A percentile compares a stretch with the other conserved stretches of the same genome.
phyloP scores from a whole-genome alignment of 2,329 filamentous ascomycete species.

The Paecilomyces fulvus region DNA sequence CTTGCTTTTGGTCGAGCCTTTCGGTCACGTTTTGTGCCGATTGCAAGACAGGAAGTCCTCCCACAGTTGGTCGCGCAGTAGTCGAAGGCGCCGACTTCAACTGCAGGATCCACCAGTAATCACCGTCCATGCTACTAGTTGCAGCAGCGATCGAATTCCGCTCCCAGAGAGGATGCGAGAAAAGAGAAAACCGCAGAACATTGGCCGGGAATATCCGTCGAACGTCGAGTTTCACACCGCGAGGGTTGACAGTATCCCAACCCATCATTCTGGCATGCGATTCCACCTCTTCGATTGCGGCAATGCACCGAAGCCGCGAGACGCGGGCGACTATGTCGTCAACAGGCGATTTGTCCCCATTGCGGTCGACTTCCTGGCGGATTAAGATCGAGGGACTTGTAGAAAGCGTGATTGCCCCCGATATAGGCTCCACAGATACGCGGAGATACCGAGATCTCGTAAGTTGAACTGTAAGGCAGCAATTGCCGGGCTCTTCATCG shows the following conservation, averaged over 20 bases:
- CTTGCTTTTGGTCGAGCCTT: slow-evolving; percentile 13
- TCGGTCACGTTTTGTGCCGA: slow-evolving; percentile 22
- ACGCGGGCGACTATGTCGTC: slow-evolving; percentile 33
- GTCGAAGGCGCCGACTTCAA: slow-evolving; percentile 14
- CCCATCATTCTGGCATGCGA: slow-evolving; percentile 26
- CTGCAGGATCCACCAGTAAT: slow-evolving; percentile 67
- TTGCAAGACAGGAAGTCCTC: slow-evolving; percentile 11
- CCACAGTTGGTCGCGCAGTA: slow-evolving; percentile 4
- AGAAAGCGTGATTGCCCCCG: slow-evolving; percentile 64
- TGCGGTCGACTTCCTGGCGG: slow-evolving; percentile 57
- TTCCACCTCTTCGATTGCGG: slow-evolving; percentile 33
- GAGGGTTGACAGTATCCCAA: slow-evolving; percentile 30
- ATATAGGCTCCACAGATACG: slow-evolving; percentile 66
- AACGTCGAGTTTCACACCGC: slow-evolving; percentile 36
- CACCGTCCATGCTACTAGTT: slow-evolving; percentile 61
- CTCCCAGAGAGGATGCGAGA: slow-evolving; percentile 64
- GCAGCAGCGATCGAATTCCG: slow-evolving; percentile 64
- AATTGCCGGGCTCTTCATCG: slow-evolving; percentile 55
- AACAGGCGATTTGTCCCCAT: slow-evolving; percentile 39
- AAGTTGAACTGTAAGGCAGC: slow-evolving; percentile 60
- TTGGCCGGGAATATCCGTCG: slow-evolving; percentile 56
- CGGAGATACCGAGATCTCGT: slow-evolving; percentile 53
- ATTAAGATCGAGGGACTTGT: slow-evolving; percentile 52
- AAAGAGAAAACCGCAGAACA: slow-evolving; percentile 57
- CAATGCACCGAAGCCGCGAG: slow-evolving; percentile 28